These are phyloP conservation scores for Starmerella tilneyi DNA, from an alignment of 805 yeast species.

Conservation along the genomic window DNA sequence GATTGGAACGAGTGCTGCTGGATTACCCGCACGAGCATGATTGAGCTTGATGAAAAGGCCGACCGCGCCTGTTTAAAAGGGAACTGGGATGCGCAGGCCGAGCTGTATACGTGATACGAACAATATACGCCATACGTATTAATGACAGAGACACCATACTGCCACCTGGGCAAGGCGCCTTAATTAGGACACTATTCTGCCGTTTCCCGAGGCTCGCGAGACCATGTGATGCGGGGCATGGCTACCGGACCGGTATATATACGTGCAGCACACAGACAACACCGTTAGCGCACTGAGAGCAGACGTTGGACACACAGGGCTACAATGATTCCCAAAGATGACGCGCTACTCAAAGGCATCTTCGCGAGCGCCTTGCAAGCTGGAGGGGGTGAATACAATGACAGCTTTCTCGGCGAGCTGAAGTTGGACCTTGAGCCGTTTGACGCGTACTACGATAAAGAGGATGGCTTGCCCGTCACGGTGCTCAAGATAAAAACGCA, in stretches of 20 bases:
- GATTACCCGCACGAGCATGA: not conserved
- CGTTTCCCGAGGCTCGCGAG: not conserved
- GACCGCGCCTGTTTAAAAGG: too few species aligned
- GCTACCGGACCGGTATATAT: too few species aligned
- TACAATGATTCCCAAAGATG: not conserved
- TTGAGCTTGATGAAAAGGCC: not conserved
- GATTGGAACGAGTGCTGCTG: not conserved
- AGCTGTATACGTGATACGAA: not conserved
- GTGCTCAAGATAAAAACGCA: conserved; percentile 8
- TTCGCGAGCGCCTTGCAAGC: not conserved
- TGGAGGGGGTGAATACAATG: not conserved
- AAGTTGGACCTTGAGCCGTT: conserved; percentile 3
- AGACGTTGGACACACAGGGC: too few species aligned
- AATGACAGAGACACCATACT: too few species aligned
- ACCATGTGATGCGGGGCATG: conserved; percentile 8
- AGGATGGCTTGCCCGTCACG: conserved; percentile 17
- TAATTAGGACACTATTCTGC: too few species aligned
- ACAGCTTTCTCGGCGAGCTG: conserved; percentile 13
- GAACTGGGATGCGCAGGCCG: too few species aligned
- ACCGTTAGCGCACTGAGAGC: too few species aligned
- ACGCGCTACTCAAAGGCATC: not conserved
- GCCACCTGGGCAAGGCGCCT: too few species aligned
- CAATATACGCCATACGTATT: too few species aligned
- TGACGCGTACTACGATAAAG: conserved; percentile 14
- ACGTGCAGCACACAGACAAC: too few species aligned